These are phyloP conservation scores for Xylaria sp. DNA, from an alignment of 2,329 filamentous ascomycete species.

Conservation along the genomic window DNA sequence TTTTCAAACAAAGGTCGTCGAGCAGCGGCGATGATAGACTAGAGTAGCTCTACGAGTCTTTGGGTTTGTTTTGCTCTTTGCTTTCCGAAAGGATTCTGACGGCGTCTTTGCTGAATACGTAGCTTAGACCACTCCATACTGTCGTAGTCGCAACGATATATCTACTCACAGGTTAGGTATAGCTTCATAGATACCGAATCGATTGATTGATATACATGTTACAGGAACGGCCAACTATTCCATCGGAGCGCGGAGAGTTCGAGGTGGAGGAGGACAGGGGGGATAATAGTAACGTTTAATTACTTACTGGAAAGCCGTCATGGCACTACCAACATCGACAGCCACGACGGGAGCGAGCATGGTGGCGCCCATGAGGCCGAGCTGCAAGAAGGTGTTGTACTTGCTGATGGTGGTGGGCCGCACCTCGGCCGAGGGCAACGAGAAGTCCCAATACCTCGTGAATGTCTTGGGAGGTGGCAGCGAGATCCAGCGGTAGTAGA, in stretches of 20 bases:
- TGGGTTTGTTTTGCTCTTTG: conserved; percentile 43
- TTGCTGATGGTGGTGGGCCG: conserved; percentile 86
- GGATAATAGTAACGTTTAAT: background rate
- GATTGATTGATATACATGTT: background rate
- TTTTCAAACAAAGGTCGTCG: background rate
- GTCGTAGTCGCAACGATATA: conserved; percentile 90
- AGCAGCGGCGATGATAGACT: background rate
- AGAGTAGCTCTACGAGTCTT: conserved; percentile 18
- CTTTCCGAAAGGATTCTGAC: conserved; percentile 78
- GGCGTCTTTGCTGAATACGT: conserved; percentile 89
- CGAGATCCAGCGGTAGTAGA: conserved; percentile 97
- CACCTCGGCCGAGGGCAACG: conserved; percentile 86
- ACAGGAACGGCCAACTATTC: background rate
- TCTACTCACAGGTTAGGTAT: conserved; percentile 60
- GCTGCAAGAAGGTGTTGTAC: conserved; percentile 92
- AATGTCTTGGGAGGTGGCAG: conserved; percentile 94
- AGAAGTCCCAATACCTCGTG: conserved; percentile 95
- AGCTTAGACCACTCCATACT: conserved; percentile 92
- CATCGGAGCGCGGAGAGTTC: background rate
- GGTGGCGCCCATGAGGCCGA: conserved; percentile 85
- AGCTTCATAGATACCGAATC: background rate
- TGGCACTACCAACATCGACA: conserved; percentile 64
- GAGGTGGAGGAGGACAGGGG: background rate
- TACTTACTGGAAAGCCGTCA: conserved; percentile 73
- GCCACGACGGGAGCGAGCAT: conserved; percentile 81